phyloP scores from a whole-genome alignment of 164 flowering plant genomes.

The Kingdonia uniflora region DNA sequence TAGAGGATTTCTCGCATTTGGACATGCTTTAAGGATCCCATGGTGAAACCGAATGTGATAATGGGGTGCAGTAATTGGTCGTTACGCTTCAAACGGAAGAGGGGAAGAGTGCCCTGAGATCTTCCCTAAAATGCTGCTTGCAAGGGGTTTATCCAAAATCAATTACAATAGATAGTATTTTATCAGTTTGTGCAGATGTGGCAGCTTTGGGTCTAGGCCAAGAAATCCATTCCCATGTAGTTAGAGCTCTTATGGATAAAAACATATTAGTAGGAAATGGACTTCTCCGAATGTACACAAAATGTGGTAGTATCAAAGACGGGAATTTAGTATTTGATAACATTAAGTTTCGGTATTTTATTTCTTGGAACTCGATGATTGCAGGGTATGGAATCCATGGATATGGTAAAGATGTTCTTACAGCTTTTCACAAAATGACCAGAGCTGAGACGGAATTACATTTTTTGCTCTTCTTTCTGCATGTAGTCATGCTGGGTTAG shows the following conservation, averaged over 20 bases:
- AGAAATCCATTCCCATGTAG: slow-evolving; percentile 56
- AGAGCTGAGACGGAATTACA: slow-evolving; percentile 41
- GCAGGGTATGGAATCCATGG: slow-evolving; percentile 78
- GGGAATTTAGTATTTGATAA: slow-evolving; percentile 37
- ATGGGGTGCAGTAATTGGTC: slow-evolving; percentile 74
- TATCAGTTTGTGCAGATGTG: slow-evolving; percentile 60
- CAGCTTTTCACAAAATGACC: slow-evolving; percentile 41
- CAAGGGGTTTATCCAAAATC: slow-evolving; percentile 31
- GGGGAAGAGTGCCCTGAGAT: slow-evolving; percentile 44
- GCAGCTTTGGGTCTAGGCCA: slow-evolving; percentile 42
- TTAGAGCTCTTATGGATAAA: slow-evolving; percentile 30
- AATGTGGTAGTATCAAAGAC: slow-evolving; percentile 48
- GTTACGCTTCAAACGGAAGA: slow-evolving; percentile 40
- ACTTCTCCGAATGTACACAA: slow-evolving; percentile 61
- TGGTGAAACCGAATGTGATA: slow-evolving; percentile 49
- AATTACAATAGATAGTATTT: slow-evolving; percentile 40
- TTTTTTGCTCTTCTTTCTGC: slow-evolving; percentile 73
- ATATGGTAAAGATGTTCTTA: slow-evolving; percentile 37
- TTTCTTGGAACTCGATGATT: slow-evolving; percentile 79
- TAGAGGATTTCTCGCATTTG: slow-evolving; percentile 32
- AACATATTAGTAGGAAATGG: slow-evolving; percentile 49
- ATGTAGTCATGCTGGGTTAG: slow-evolving; percentile 78
- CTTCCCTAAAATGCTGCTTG: slow-evolving; percentile 47
- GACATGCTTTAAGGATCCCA: slow-evolving; percentile 18
- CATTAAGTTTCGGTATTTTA: slow-evolving; percentile 29